Percentiles rank a stretch among this genome's conserved stretches.
Evolutionary conservation across 75 land plant species (phyloP).

Genomic region (Ceratopteris richardii): DNA sequence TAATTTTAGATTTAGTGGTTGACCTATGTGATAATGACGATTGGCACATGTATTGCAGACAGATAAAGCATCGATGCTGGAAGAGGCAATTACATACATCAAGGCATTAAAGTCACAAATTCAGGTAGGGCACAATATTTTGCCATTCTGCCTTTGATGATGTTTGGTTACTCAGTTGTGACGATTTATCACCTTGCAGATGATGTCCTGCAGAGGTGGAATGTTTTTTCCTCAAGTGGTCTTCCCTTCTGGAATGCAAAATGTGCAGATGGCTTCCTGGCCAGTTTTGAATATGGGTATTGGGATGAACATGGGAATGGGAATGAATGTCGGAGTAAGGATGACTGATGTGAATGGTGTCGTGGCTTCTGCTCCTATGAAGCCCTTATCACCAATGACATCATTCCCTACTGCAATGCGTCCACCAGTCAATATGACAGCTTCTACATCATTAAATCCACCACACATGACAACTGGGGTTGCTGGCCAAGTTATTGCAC

Average conservation of each 20-base stretch:
- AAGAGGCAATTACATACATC: slow-evolving; percentile 25
- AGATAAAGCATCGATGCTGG: slow-evolving; percentile 31
- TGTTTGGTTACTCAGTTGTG: neutral
- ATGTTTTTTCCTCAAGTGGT: neutral
- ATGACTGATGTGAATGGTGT: too few relatives aligned
- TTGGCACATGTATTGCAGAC: slow-evolving; percentile 6
- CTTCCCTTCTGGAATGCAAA: neutral
- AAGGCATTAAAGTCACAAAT: slow-evolving; percentile 24
- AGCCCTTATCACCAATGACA: too few relatives aligned
- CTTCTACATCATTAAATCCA: too few relatives aligned
- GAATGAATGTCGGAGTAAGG: too few relatives aligned
- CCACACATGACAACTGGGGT: too few relatives aligned
- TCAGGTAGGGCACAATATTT: neutral
- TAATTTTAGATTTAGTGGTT: too few relatives aligned
- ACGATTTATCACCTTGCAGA: neutral
- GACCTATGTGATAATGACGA: too few relatives aligned
- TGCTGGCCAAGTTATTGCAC: too few relatives aligned
- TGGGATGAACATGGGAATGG: neutral
- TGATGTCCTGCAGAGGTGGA: slow-evolving; percentile 1
- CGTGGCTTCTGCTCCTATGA: too few relatives aligned
- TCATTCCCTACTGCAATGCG: too few relatives aligned
- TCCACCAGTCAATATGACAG: too few relatives aligned
- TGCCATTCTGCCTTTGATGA: neutral
- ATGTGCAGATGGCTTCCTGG: neutral
- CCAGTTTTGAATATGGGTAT: neutral